These are phyloP conservation scores for Actinomucor elegans DNA, from an alignment of 371 early-diverging fungal species.

Conservation along the genomic window DNA sequence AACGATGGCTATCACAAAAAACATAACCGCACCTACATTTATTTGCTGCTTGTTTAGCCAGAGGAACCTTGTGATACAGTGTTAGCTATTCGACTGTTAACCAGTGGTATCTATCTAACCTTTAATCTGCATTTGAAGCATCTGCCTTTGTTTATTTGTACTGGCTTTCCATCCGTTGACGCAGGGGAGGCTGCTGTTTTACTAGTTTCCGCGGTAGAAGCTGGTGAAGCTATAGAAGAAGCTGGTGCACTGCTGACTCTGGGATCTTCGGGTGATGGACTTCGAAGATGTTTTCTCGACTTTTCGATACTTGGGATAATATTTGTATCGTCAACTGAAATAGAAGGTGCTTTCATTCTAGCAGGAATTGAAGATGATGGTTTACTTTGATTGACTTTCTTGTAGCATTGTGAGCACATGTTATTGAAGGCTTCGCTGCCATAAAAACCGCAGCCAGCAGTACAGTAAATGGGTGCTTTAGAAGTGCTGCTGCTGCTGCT, in stretches of 20 bases:
- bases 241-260: constrained; percentile 18
- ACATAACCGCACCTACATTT: constrained; percentile 80
- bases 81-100: no score
- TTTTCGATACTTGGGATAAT: constrained; percentile 5
- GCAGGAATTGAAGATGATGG: constrained; percentile 12
- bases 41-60: constrained; percentile 82
- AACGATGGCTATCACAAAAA: constrained; percentile 80
- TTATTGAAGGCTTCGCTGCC: constrained; percentile 60
- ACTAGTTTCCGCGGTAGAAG: constrained; percentile 22
- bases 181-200: constrained; percentile 12
- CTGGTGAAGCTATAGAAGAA: constrained; percentile 24
- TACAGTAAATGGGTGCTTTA: constrained; percentile 54
- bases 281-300: constrained; percentile 35
- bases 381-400: constrained; percentile 27
- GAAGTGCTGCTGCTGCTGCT: constrained; percentile 22
- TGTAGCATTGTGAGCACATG: constrained; percentile 85
- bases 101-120: constrained; percentile 25
- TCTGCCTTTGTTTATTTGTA: constrained; percentile 71
- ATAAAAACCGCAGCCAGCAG: constrained; percentile 69
- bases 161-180: constrained; percentile 32
- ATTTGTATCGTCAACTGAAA: background rate
- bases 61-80: constrained; percentile 55
- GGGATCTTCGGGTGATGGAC: constrained; percentile 25
- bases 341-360: background rate
- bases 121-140: constrained; percentile 76